Evolutionary conservation across 2,329 filamentous ascomycete species (phyloP).

Genomic region (Nemania abortiva): DNA sequence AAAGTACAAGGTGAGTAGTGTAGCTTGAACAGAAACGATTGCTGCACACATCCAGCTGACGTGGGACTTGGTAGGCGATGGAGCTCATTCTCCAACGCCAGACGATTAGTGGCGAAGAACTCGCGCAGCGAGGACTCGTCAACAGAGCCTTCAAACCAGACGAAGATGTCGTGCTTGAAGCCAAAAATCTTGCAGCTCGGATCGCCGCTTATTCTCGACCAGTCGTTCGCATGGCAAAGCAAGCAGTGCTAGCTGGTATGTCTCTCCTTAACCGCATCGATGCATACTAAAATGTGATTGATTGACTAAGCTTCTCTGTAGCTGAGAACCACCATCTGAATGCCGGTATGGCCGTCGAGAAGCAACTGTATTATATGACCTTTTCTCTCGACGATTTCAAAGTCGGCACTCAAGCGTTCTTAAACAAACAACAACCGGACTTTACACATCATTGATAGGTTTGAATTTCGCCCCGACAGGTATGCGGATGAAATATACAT

Average conservation of each 20-base stretch:
- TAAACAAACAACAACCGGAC: slow-evolving; percentile 53
- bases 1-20: slow-evolving; percentile 51
- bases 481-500: neutral
- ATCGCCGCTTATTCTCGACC: slow-evolving; percentile 57
- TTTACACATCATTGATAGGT: slow-evolving; percentile 39
- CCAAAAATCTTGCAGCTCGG: slow-evolving; percentile 54
- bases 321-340: slow-evolving; percentile 57
- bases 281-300: slow-evolving; percentile 4
- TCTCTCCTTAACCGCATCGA: neutral
- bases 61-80: slow-evolving; percentile 54
- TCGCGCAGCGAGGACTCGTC: slow-evolving; percentile 57
- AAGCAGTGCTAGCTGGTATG: slow-evolving; percentile 53
- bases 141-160: slow-evolving; percentile 52
- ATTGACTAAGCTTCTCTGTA: slow-evolving; percentile 45
- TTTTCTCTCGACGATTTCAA: slow-evolving; percentile 56
- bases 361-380: slow-evolving; percentile 54
- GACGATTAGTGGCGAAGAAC: slow-evolving; percentile 53
- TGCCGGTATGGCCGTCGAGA: slow-evolving; percentile 55
- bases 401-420: slow-evolving; percentile 57
- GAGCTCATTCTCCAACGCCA: slow-evolving; percentile 59
- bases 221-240: slow-evolving; percentile 58
- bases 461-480: too few relatives aligned
- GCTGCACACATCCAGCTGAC: slow-evolving; percentile 20
- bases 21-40: neutral
- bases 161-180: slow-evolving; percentile 54